Evolutionary conservation across 768 basidiomycete species (phyloP), one percentile per base, ranked within the genome.

Genomic region (Pholiota molesta): DNA sequence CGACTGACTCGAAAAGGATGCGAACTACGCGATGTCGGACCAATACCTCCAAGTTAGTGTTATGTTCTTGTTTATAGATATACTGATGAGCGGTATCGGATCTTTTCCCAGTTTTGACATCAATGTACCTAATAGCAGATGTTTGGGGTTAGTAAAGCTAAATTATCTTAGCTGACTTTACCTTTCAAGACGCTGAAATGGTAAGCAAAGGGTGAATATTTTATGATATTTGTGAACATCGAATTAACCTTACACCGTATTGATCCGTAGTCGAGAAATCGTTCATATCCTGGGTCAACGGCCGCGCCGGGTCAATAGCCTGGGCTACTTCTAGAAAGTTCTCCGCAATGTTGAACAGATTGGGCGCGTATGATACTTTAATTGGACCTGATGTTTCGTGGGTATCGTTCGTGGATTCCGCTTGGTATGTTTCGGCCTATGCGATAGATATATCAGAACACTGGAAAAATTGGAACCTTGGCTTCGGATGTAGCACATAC

Each of bases 21-120:
- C 80, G 77, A 19, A 75, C 73, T 26, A 84, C 83, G 1, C 73
- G 75, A 47, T 76, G 75, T 49, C 74, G 71, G 14, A 71, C 65
- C 42, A 76, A 59, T 7, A 85, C 69, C 7, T 68, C 68, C 10
- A 86, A 65, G 53, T 83, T 57, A 10, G 39, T 83, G 52, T 72
- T 71, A 40, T 72, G 65, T 5, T 73, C 64, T 60, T 81, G 77
- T 49, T 78, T 79, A 63, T 86, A 86, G 47, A 86, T 73, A 57
- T 79, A 84, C 62, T 76, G 64, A 60, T 85, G 81, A 3, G 88
- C 78, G 0, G 80, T 66, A 66, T 89, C 86, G 0, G 86, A 87
- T 23, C 88, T 82, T 49, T 64, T 75, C 28, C 88, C 88, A 1
- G 80, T 84, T 14, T 71, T 67, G 1, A 65, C 70, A 60, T 84